Conservation (phyloP, 1,284 basidiomycete species). For the Marasmius oreades region DNA sequence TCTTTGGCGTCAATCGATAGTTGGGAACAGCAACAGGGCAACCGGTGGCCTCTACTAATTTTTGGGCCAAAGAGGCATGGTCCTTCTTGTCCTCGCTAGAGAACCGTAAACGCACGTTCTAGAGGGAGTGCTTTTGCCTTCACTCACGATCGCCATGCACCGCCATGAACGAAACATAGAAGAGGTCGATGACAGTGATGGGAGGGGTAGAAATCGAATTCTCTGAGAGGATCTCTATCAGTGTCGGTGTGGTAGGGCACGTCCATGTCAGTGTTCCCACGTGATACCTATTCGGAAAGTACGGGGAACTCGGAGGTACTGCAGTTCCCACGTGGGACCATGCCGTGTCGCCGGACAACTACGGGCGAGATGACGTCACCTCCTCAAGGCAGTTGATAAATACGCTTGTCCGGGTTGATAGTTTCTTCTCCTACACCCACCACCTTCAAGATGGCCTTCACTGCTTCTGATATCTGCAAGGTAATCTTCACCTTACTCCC, state of each 20-base stretch:
- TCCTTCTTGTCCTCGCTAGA: constrained; percentile 68
- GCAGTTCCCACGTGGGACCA: no score
- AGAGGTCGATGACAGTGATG: constrained; percentile 25
- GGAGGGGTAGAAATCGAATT: constrained; percentile 46
- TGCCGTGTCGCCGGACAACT: no score
- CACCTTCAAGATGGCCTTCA: constrained; percentile 55
- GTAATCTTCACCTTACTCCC: constrained; percentile 26
- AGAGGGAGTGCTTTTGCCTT: constrained; percentile 1
- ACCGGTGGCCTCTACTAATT: constrained; percentile 44
- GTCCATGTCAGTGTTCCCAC: background rate
- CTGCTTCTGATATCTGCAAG: constrained; percentile 72
- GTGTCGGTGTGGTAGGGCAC: constrained; percentile 38
- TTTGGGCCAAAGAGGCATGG: constrained; percentile 49
- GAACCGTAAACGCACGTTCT: background rate
- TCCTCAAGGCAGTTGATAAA: background rate
- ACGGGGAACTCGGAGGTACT: no score
- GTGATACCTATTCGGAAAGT: background rate
- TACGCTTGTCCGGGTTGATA: background rate
- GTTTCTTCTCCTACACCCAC: constrained; percentile 11
- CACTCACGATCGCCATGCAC: constrained; percentile 73
- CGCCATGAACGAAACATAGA: constrained; percentile 71
- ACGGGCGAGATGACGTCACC: background rate
- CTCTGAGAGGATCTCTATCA: constrained; percentile 27
- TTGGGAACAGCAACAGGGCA: constrained; percentile 68
- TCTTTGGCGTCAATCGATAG: constrained; percentile 56